Evolutionary conservation across 2,329 filamentous ascomycete genomes (phyloP).

Genomic region (Emergomyces orientalis): DNA sequence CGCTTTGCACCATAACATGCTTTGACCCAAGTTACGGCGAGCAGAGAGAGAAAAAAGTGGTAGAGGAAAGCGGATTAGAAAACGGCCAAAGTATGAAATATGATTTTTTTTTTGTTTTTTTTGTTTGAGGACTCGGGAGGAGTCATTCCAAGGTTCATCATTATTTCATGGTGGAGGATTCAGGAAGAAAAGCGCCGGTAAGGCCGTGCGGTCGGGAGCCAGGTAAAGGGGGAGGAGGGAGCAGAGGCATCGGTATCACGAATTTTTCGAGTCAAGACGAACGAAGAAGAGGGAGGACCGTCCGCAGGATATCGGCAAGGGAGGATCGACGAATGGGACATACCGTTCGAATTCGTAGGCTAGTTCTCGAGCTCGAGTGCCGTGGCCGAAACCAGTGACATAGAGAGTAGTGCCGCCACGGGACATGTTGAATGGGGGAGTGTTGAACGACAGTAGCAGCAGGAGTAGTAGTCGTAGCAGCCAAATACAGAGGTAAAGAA

Average conservation of each 20-base stretch:
- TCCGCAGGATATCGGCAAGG: conserved; percentile 14
- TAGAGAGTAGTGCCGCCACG: conserved; percentile 84
- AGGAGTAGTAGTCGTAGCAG: neutral
- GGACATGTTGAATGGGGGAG: conserved; percentile 57
- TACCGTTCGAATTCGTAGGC: conserved; percentile 99
- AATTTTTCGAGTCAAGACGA: conserved; percentile 14
- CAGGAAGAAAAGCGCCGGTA: conserved; percentile 12
- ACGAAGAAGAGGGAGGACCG: conserved; percentile 14
- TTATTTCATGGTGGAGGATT: conserved; percentile 2
- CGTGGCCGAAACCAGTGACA: conserved; percentile 98
- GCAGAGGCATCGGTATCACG: conserved; percentile 15
- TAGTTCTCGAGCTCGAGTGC: conserved; percentile 96
- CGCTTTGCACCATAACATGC: neutral
- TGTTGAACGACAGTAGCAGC: neutral
- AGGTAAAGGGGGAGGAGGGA: conserved; percentile 10
- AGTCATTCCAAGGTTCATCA: conserved; percentile 6
- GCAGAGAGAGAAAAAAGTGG: neutral
- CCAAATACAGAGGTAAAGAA: neutral
- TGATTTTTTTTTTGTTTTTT: conserved; percentile 2
- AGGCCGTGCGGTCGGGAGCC: conserved; percentile 11
- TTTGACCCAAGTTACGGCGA: neutral
- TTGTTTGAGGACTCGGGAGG: conserved; percentile 1
- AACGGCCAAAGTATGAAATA: conserved; percentile 3
- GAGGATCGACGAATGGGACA: conserved; percentile 46
- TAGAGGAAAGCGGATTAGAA: conserved; percentile 4